These are phyloP conservation scores for Candida nitratophila DNA, from an alignment of 805 yeast genomes.

Conservation along the genomic window DNA sequence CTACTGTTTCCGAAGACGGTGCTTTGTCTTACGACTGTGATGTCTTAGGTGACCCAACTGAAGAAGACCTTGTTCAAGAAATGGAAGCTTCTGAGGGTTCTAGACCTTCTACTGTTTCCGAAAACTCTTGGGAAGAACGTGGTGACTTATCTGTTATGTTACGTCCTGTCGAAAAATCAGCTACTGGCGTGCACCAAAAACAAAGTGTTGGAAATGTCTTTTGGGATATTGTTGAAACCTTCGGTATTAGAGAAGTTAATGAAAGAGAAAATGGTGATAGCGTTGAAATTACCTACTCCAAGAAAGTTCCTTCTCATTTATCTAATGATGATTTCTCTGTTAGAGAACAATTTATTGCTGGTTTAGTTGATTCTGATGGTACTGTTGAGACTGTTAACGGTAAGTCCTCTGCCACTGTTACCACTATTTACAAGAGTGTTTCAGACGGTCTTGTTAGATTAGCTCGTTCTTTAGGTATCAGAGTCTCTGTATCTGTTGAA, in stretches of 20 bases:
- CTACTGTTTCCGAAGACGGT: background rate
- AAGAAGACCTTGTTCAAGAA: slow-evolving; percentile 2
- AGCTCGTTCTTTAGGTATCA: slow-evolving; percentile 38
- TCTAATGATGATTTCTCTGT: slow-evolving; percentile 30
- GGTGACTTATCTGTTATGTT: slow-evolving; percentile 3
- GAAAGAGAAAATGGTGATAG: slow-evolving; percentile 6
- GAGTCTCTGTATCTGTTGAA: slow-evolving; percentile 24
- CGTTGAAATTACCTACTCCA: slow-evolving; percentile 5
- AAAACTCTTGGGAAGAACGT: background rate
- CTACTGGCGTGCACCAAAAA: slow-evolving; percentile 2
- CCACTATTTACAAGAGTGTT: slow-evolving; percentile 25
- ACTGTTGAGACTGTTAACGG: slow-evolving; percentile 3
- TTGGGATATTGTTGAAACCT: slow-evolving; percentile 18
- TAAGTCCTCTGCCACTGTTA: slow-evolving; percentile 19
- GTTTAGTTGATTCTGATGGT: slow-evolving; percentile 36
- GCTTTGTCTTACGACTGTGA: slow-evolving; percentile 4
- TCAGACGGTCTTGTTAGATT: slow-evolving; percentile 29
- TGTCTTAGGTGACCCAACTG: slow-evolving; percentile 3
- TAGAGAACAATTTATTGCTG: slow-evolving; percentile 38
- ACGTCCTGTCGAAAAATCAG: background rate
- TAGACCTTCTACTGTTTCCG: background rate
- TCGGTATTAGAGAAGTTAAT: slow-evolving; percentile 12
- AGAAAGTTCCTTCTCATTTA: slow-evolving; percentile 28
- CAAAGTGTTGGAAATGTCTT: slow-evolving; percentile 17
- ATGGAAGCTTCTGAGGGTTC: background rate